Base-by-base conservation (phyloP, 768 basidiomycete species). In the Podaxis sp. region DNA sequence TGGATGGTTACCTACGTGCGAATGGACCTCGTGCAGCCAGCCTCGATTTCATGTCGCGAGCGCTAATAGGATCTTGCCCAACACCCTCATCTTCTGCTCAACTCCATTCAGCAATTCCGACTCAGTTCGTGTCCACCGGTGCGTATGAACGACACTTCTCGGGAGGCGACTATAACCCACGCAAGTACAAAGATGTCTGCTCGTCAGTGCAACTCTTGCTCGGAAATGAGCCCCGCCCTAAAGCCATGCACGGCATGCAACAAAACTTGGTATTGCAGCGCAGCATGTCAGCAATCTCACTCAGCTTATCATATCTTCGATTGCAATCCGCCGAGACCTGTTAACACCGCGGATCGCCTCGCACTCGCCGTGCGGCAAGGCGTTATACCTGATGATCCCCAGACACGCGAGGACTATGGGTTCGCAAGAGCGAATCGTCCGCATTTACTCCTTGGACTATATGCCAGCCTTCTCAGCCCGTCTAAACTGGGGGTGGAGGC, bases 361-460 rank as follows among this genome's bases (percentile, higher is more conserved):
- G 68, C 70, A 0, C 70, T 66, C 24, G 76, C 76, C 5, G 67
- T 64, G n/a, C 53, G 64, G 24, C 13, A 55, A 40, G 59, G 75
- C 61, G 29, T 64, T 13, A 22, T 76, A 9, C 78, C 77, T 8
- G 65, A 69, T 5, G 67, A 78, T 61, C 47, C 59, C 0, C 71
- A 75, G 51, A 79, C 79, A 12, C 59, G 69, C 25, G 27, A 64
- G 24, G 77, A 78, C 57, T 79, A 73, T 59, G 78, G 78, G 5
- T 78, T 80, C 54, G 40, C 60, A 2, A 68, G 41, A 13, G 9
- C 47, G 22, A 6, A 5, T 11, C 2, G 67, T 13, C 65, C 66
- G 7, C 38, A 54, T 13, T 66, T 66, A 13, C 66, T 79, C 3
- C 57, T 76, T n/a, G 77, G 76, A 4, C 58, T 78, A 40, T 77